These are phyloP conservation scores for Iris pallida DNA, from an alignment of 116 monocot species.

Conservation along the genomic window DNA sequence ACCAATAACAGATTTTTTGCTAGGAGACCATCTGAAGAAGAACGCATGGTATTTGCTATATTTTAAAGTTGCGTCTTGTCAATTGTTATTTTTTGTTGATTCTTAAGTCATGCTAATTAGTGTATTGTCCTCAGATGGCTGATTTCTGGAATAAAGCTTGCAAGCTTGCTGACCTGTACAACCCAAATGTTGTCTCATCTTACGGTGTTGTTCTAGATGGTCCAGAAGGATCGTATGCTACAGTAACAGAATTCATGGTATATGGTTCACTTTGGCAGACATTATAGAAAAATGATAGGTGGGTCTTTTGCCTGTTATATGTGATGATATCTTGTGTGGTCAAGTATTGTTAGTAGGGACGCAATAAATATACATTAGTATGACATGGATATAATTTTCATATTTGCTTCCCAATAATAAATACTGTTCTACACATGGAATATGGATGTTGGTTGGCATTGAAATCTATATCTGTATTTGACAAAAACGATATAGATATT, in stretches of 20 bases:
- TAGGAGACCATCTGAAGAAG: constrained; percentile 86
- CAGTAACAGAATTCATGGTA: constrained; percentile 95
- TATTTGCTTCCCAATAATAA: too few relatives aligned
- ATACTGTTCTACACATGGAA: too few relatives aligned
- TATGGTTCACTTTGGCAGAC: constrained; percentile 79
- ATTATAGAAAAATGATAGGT: constrained; percentile 77
- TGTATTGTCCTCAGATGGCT: constrained; percentile 44
- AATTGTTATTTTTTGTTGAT: background rate
- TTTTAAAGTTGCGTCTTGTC: background rate
- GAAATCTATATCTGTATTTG: too few relatives aligned
- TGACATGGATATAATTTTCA: too few relatives aligned
- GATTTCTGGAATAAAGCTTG: constrained; percentile 96
- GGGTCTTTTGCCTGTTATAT: background rate
- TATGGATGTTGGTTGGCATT: too few relatives aligned
- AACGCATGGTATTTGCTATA: constrained; percentile 42
- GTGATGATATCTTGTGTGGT: constrained; percentile 2
- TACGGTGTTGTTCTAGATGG: constrained; percentile 95
- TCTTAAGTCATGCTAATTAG: background rate
- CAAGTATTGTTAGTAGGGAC: too few relatives aligned
- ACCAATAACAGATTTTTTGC: constrained; percentile 84
- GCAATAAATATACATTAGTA: too few relatives aligned
- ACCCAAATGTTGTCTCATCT: constrained; percentile 92
- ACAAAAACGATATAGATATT: too few relatives aligned
- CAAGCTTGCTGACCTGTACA: constrained; percentile 91
- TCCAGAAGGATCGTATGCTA: constrained; percentile 81